A percentile compares a stretch with the other conserved stretches of the same genome.
Evolutionary conservation across 371 early-diverging fungal genomes (phyloP).

Genomic region (Mortierella sp.): DNA sequence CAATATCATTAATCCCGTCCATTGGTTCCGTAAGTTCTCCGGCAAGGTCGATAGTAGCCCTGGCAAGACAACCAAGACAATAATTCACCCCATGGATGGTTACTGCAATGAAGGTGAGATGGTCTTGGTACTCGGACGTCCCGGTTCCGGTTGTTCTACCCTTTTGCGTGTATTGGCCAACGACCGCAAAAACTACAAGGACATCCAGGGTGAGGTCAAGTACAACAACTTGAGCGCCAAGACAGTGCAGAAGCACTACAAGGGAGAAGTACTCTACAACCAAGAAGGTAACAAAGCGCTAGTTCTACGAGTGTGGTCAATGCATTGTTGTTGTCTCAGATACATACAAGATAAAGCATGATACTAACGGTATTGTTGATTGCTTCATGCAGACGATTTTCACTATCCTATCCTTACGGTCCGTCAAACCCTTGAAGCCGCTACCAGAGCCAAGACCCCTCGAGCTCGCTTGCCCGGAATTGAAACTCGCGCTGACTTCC

Average conservation of each 20-base stretch:
- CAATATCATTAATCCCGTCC: constrained; percentile 45
- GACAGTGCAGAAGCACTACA: constrained; percentile 64
- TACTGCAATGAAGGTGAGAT: constrained; percentile 77
- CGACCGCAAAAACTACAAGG: constrained; percentile 66
- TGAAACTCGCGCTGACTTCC: constrained; percentile 55
- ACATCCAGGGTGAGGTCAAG: constrained; percentile 64
- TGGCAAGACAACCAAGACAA: constrained; percentile 34
- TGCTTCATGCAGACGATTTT: constrained; percentile 64
- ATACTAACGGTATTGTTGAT: too few relatives aligned
- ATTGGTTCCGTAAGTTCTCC: constrained; percentile 44
- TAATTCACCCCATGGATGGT: constrained; percentile 63
- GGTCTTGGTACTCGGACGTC: constrained; percentile 77
- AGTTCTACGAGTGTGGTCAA: too few relatives aligned
- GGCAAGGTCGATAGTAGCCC: constrained; percentile 1
- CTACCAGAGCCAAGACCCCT: constrained; percentile 74
- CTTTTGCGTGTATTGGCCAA: constrained; percentile 75
- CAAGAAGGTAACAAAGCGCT: constrained; percentile 59
- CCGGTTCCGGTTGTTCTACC: constrained; percentile 78
- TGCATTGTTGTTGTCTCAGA: not conserved
- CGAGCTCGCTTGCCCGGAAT: constrained; percentile 61
- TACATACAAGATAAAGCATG: too few relatives aligned
- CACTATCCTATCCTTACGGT: constrained; percentile 77
- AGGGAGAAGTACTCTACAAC: constrained; percentile 74
- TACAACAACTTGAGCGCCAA: constrained; percentile 71
- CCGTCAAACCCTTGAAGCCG: constrained; percentile 73